Evolutionary conservation across 2,329 filamentous ascomycete species (phyloP), one percentile per base, ranked within the genome.

Genomic region (Colletotrichum siamense): DNA sequence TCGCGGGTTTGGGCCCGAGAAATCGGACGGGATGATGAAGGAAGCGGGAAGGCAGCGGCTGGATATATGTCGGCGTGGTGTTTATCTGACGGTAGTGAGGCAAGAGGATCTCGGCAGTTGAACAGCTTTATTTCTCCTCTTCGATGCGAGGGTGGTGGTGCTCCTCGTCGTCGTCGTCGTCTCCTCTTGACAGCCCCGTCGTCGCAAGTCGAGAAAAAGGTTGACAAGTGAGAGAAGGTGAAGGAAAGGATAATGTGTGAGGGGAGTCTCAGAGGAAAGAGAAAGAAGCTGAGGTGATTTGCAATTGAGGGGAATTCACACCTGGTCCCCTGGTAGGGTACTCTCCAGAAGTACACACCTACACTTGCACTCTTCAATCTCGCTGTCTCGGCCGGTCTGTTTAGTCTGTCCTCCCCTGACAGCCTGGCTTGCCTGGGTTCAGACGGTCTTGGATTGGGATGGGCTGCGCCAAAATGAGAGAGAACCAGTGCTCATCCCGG

Each of bases 381-480:
- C 63, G 15, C 69, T 73, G 69, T 76, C 73, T 73, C 73, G 64
- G 57, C 49, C 49, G 63, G 72, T 49, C 62, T 63, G 52, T 55
- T 34, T 63, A 64, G 64, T 65, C 64, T 69, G 73, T 32, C 70
- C 70, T 76, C 64, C 73, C 70, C 70, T 68, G 59, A 73, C 70
- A 69, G 73, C 57, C 73, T 69, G 65, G 73, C 63, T 69, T 73
- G 59, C 70, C 39, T 64, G 69, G 55, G 73, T 73, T 76, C 64
- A 76, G 73, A 76, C 64, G 73, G 73, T 73, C 70, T 76, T 73
- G 73, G 64, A 59, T 75, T 73, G 69, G 59, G 63, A 63, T 68
- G 62, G 73, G 55, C 62, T 75, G 62, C 73, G 69, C 69, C 63
- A 49, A 67, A 59, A 28, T 67, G 62, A 72, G 34, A 72, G 44